Conservation (phyloP, 371 early-diverging fungal species). For the Haplosporangium sp. region DNA sequence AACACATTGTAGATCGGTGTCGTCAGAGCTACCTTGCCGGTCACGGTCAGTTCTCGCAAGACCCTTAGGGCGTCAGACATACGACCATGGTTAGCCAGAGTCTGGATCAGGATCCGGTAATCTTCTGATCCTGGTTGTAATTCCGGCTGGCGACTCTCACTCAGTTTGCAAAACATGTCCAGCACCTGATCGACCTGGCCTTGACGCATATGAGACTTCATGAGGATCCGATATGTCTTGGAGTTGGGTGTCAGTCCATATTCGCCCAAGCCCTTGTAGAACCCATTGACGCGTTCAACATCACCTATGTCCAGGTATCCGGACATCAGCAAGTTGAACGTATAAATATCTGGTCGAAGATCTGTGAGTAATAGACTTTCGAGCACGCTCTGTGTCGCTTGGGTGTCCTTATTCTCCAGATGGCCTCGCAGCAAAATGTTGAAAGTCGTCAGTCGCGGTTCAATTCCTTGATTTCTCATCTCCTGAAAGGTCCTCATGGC, state of each 20-base stretch:
- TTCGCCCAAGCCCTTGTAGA: conserved; percentile 50
- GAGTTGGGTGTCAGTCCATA: conserved; percentile 55
- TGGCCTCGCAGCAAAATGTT: conserved; percentile 40
- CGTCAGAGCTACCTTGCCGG: conserved; percentile 20
- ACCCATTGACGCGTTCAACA: conserved; percentile 52
- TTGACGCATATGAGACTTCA: conserved; percentile 42
- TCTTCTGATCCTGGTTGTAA: conserved; percentile 33
- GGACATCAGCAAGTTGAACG: conserved; percentile 57
- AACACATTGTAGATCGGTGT: conserved; percentile 50
- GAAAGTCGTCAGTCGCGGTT: conserved; percentile 38
- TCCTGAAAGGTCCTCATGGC: conserved; percentile 36
- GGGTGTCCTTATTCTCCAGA: conserved; percentile 37
- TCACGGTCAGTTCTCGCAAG: conserved; percentile 36
- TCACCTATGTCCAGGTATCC: conserved; percentile 53
- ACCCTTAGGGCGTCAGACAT: conserved; percentile 45
- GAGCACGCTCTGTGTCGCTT: conserved; percentile 29
- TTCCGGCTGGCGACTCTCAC: conserved; percentile 23
- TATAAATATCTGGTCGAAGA: conserved; percentile 51
- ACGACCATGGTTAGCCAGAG: conserved; percentile 21
- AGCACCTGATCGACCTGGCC: conserved; percentile 30
- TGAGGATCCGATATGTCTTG: conserved; percentile 42
- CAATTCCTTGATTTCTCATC: conserved; percentile 30
- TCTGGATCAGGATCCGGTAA: conserved; percentile 38
- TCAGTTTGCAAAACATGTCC: conserved; percentile 38
- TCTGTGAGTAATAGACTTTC: conserved; percentile 52